Evolutionary conservation across 352 stramenopile species (phyloP), one percentile per base, ranked within the genome.

Genomic region (Phytophthora litchii): DNA sequence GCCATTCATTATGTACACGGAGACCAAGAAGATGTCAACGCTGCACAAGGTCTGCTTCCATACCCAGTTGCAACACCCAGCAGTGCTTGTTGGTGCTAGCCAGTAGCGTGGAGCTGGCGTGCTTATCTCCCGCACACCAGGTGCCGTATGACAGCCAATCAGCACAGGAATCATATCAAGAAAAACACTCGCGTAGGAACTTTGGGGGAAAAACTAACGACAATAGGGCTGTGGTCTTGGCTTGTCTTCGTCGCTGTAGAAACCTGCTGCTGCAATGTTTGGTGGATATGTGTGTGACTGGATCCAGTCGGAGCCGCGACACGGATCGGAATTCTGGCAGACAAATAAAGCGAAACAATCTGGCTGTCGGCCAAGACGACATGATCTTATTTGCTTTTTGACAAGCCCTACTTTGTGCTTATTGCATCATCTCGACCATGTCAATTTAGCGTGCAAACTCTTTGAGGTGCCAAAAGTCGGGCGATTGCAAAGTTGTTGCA

Each of bases 101-200:
- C 54, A 50, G 46, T 49, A 50, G 47, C 46, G 19, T 40, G 32
- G 40, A 10, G 48, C 49, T 50, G 50, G 32, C 49, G 44, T 67
- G 51, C 59, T 43, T 44, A 27, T 42, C 20, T 43, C 27, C 31
- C 20, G 51, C 51, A 62, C 52, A 36, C 14, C 36, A 67, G 37
- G 38, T 17, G 42, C 52, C 43, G 42, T 27, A 60, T 60, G 48
- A 34, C n/a, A 63, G 53, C 59, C 59, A 67, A 67, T 67, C 59
- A 67, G 29, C 50, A 47, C n/a, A n/a, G 31, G 9, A 40, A 36
- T 43, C 3, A 11, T 42, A 42, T 43, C 35, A 25, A 16, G 37
- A 6, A 32, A 40, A 11, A 11, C 7, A 34, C 29, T 45, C 46
- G 46, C 23, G 11, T 40, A 34, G 48, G 19, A 51, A 38, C n/a